Base-by-base conservation (phyloP, 768 basidiomycete species). In the Asterophora lycoperdoides region DNA sequence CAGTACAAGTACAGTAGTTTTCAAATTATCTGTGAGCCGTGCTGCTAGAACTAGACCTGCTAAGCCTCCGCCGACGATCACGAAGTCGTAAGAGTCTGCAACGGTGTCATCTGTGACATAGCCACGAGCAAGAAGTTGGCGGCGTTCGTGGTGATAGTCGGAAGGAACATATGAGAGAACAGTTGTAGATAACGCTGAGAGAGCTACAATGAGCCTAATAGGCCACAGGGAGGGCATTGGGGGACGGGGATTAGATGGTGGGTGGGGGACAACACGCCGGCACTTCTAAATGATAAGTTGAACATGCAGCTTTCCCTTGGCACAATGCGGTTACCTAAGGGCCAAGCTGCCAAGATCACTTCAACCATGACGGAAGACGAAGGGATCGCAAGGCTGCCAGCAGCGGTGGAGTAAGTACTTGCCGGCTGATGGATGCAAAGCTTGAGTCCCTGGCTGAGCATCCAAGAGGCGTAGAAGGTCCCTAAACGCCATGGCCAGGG, bases 31-130 rank as follows among this genome's bases (percentile, higher is more conserved):
- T 4, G 69, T 64, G 7, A 75, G 57, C 17, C 70, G 59, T 10
- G 65, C 59, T 14, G 66, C 66, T 13, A 67, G 49, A 10, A 66
- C 64, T 33, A 69, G 52, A 4, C 65, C 67, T 5, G 65, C 64
- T 34, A 67, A 53, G 1, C 68, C 68, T 37, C 67, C 69, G 14
- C 66, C 67, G 17, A 60, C 63, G 23, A 69, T 63, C 61, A 84
- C 70, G 59, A 77, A 82, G 67, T 83, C 81, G 58, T 78, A 83
- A 0, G 73, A 57, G 36, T 55, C 49, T 6, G 69, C 66, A 34
- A 75, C 58, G 32, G 69, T 63, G 32, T 67, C 65, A 29, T 69
- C 59, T 44, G 67, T 60, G 41, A 77, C 65, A 55, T 76, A 73
- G 48, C 68, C 70, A 19, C 74, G 67, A 33, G 58, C 60, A 59